These are phyloP conservation scores for Fusarium sp. DNA, from an alignment of 2,329 filamentous ascomycete genomes.

Conservation along the genomic window DNA sequence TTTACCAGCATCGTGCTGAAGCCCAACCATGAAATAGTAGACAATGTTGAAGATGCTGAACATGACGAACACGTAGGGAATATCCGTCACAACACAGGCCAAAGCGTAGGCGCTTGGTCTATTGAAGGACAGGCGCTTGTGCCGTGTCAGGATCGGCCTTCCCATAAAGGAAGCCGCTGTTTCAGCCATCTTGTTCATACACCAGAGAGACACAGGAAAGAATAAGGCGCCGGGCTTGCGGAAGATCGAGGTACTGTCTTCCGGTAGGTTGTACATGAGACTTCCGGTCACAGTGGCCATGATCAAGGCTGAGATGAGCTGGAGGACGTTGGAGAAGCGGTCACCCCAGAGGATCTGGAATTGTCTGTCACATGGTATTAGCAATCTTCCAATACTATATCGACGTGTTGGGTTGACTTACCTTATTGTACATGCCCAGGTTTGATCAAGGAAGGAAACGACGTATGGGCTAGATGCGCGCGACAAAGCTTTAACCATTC, in stretches of 20 bases:
- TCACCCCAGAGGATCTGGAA: neutral
- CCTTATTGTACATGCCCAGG: neutral
- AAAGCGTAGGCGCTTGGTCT: conserved; percentile 43
- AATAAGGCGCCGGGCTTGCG: conserved; percentile 16
- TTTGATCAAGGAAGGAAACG: neutral
- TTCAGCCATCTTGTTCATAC: conserved; percentile 32
- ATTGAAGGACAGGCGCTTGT: conserved; percentile 46
- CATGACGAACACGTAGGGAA: conserved; percentile 30
- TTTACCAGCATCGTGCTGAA: conserved; percentile 66
- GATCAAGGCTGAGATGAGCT: neutral
- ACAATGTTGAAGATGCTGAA: conserved; percentile 52
- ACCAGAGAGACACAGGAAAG: conserved; percentile 24
- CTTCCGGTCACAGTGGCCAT: conserved; percentile 22
- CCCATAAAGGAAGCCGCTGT: conserved; percentile 41
- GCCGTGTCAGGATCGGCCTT: conserved; percentile 48
- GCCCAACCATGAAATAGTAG: conserved; percentile 74
- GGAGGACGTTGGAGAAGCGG: neutral
- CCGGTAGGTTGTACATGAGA: conserved; percentile 26
- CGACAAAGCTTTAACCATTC: neutral
- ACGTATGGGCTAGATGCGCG: neutral
- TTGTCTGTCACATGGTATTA: neutral
- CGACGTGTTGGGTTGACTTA: fast-evolving
- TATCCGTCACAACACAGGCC: conserved; percentile 17
- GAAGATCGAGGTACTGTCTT: conserved; percentile 9
- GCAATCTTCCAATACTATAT: fast-evolving